phyloP scores from a whole-genome alignment of 192 early-diverging fungal species.

The Physocladia obscura region DNA sequence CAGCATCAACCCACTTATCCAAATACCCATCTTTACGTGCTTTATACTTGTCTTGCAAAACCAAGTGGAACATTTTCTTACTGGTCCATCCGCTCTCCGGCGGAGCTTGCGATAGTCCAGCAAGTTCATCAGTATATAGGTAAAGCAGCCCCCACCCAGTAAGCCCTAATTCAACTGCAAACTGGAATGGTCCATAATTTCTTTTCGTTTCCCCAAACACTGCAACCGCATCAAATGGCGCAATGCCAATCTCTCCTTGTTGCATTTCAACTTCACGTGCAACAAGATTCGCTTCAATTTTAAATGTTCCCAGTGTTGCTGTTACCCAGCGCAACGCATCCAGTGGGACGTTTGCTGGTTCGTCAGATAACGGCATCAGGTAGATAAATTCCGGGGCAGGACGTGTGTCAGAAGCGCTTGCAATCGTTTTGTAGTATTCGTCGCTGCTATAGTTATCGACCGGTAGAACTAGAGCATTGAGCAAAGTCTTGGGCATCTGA shows the following conservation, averaged over 20 bases:
- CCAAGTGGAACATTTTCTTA: conserved; percentile 16
- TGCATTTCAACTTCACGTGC: conserved; percentile 2
- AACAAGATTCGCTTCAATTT: conserved; percentile 17
- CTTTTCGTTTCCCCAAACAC: background rate
- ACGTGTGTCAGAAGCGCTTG: background rate
- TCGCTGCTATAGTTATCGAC: background rate
- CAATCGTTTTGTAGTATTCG: background rate
- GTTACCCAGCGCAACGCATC: conserved; percentile 23
- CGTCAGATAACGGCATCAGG: conserved; percentile 3
- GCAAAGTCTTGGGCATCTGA: background rate
- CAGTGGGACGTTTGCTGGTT: too few species aligned
- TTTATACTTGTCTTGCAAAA: conserved; percentile 10
- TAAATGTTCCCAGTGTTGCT: conserved; percentile 14
- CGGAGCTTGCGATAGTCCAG: conserved; percentile 20
- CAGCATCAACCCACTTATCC: conserved; percentile 19
- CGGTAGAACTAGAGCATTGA: background rate
- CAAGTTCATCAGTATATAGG: conserved; percentile 26
- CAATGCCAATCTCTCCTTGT: conserved; percentile 15
- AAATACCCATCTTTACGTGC: conserved; percentile 15
- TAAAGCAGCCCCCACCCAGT: conserved; percentile 21
- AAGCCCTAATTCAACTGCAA: conserved; percentile 10
- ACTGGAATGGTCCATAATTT: background rate
- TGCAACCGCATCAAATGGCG: background rate
- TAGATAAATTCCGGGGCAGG: conserved; percentile 13
- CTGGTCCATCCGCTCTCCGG: conserved; percentile 6